These are phyloP conservation scores for Apocynum venetum DNA, from an alignment of 257 asterid genomes.

Conservation along the genomic window DNA sequence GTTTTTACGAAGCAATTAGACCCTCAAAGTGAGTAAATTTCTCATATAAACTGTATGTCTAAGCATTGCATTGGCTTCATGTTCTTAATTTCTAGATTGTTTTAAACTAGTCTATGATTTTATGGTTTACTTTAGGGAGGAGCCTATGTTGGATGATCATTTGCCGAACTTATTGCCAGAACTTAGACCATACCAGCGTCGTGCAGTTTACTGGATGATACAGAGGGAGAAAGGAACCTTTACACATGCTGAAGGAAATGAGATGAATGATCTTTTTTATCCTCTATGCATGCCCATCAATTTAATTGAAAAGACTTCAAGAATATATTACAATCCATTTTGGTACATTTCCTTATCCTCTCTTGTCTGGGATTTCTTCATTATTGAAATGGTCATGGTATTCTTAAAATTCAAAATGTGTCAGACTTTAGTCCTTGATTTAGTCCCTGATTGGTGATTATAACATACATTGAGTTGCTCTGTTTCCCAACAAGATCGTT, in stretches of 20 bases:
- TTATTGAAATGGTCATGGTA: not conserved
- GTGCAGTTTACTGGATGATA: constrained; percentile 98
- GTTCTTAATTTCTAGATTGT: constrained; percentile 10
- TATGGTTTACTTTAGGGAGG: constrained; percentile 49
- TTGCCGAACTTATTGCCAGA: constrained; percentile 76
- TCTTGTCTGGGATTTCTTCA: not conserved
- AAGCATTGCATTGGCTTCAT: not conserved
- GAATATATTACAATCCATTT: constrained; percentile 84
- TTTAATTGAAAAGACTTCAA: constrained; percentile 58
- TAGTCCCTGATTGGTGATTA: not conserved
- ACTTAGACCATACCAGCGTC: constrained; percentile 94
- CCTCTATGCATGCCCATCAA: constrained; percentile 79
- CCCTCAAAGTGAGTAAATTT: constrained; percentile 75
- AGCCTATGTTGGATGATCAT: constrained; percentile 65
- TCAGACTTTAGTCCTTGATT: not conserved
- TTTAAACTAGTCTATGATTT: constrained; percentile 19
- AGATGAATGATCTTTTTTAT: constrained; percentile 43
- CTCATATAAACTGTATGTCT: not conserved
- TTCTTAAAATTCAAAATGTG: not conserved
- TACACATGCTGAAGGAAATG: constrained; percentile 36
- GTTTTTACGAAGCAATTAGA: constrained; percentile 92
- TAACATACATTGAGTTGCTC: not conserved
- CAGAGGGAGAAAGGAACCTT: constrained; percentile 69
- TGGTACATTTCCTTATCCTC: constrained; percentile 51
- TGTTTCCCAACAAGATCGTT: not conserved